A percentile compares a stretch with the other conserved stretches of the same genome.
These are phyloP conservation scores for Pichia insulana DNA, from an alignment of 805 yeast genomes.

Conservation along the genomic window DNA sequence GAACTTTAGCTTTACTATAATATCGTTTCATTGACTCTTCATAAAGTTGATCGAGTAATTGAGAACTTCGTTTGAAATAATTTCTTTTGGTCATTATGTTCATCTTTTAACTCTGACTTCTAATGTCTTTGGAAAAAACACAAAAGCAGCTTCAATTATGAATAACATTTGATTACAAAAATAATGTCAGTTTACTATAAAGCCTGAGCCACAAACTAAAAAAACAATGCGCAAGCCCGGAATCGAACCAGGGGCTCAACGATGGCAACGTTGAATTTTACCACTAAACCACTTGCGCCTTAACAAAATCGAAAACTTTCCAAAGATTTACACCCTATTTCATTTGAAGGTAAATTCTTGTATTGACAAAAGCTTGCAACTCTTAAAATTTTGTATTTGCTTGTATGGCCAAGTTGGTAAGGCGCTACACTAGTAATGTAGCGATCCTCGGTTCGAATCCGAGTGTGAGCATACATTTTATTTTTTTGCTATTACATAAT, in stretches of 20 bases:
- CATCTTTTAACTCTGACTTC: too few species aligned
- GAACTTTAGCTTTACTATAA: background rate
- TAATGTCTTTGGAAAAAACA: too few species aligned
- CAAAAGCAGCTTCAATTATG: too few species aligned
- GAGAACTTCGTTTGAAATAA: too few species aligned
- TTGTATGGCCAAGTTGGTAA: constrained; percentile 18
- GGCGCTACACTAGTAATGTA: constrained; percentile 17
- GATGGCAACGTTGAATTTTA: constrained; percentile 24
- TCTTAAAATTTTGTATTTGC: background rate
- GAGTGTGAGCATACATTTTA: constrained; percentile 11
- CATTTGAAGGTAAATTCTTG: too few species aligned
- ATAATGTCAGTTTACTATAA: too few species aligned
- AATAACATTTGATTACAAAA: too few species aligned
- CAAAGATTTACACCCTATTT: too few species aligned
- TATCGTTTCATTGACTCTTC: background rate
- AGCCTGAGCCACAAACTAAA: too few species aligned
- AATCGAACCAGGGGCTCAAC: constrained; percentile 25
- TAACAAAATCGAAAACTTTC: background rate
- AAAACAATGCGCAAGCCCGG: constrained; percentile 23
- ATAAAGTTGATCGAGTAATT: too few species aligned
- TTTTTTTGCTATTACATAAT: background rate
- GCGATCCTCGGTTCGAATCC: constrained; percentile 17
- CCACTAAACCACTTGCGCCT: constrained; percentile 24
- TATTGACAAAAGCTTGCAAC: too few species aligned
- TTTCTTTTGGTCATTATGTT: too few species aligned